Percentiles rank a stretch among this genome's conserved stretches.
phyloP scores from a whole-genome alignment of 1,139 yeast species.

The Kodamaea arcana region DNA sequence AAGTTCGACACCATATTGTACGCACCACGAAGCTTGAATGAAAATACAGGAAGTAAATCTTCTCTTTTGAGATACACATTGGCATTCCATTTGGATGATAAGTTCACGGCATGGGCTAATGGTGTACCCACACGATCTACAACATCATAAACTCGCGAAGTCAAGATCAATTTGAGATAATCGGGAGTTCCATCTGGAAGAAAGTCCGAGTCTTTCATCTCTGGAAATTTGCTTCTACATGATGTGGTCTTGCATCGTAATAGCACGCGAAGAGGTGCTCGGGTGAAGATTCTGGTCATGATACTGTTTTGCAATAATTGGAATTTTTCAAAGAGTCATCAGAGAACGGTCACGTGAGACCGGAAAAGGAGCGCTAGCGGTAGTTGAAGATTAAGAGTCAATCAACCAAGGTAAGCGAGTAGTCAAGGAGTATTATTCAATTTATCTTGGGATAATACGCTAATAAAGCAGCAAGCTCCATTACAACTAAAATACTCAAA shows the following conservation, averaged over 20 bases:
- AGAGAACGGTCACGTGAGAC: neutral
- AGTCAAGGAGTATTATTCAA: too few species aligned
- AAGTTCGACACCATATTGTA: conserved; percentile 93
- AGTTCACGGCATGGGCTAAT: conserved; percentile 66
- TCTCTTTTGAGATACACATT: conserved; percentile 81
- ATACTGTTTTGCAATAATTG: too few species aligned
- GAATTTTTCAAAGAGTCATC: neutral
- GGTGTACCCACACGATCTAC: conserved; percentile 79
- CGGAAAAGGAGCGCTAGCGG: neutral
- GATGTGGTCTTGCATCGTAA: neutral
- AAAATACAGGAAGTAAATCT: conserved; percentile 90
- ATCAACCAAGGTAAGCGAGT: too few species aligned
- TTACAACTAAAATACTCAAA: too few species aligned
- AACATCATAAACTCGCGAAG: conserved; percentile 92
- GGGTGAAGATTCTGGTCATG: too few species aligned
- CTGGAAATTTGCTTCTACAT: conserved; percentile 35
- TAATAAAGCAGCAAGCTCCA: too few species aligned
- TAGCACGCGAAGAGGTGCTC: too few species aligned
- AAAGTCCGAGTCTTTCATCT: conserved; percentile 48
- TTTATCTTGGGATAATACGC: too few species aligned
- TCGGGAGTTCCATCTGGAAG: conserved; percentile 75
- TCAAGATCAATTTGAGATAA: conserved; percentile 80
- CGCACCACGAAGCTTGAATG: conserved; percentile 96
- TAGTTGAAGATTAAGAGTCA: too few species aligned
- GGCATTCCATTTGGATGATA: conserved; percentile 70